Conservation (phyloP, 108 stramenopile genomes). For the Nitzschia palea region DNA sequence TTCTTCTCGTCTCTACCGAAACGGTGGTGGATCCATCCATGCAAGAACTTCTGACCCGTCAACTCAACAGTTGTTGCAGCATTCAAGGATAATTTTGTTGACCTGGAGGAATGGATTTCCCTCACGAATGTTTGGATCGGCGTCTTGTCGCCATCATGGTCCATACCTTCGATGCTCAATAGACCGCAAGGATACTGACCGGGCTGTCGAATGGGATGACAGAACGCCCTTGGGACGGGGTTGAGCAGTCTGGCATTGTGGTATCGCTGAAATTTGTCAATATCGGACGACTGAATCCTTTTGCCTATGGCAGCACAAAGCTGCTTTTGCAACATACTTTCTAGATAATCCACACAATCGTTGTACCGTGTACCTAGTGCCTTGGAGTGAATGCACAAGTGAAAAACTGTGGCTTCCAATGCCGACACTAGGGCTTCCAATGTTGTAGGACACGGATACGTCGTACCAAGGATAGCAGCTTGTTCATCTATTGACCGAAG, state of each 20-base stretch:
- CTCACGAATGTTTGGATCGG: conserved; percentile 55
- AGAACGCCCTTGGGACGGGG: conserved; percentile 59
- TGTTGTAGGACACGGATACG: conserved; percentile 13
- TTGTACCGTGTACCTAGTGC: conserved; percentile 12
- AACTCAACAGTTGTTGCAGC: conserved; percentile 52
- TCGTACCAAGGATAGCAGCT: conserved; percentile 8
- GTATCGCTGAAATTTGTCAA: conserved; percentile 63
- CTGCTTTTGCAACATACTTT: conserved; percentile 62
- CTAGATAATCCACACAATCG: conserved; percentile 47
- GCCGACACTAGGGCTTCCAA: conserved; percentile 23
- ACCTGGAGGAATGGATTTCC: conserved; percentile 3
- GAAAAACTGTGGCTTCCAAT: conserved; percentile 36
- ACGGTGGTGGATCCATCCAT: conserved; percentile 67
- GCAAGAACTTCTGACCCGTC: conserved; percentile 64
- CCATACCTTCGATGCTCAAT: conserved; percentile 39
- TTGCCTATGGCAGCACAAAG: conserved; percentile 77
- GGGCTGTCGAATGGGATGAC: conserved; percentile 64
- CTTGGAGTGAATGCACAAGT: conserved; percentile 28
- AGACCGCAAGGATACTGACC: conserved; percentile 66
- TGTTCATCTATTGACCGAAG: conserved; percentile 35
- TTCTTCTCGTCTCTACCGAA: conserved; percentile 21
- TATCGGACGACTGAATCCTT: conserved; percentile 44
- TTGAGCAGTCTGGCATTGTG: conserved; percentile 59
- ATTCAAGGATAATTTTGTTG: conserved; percentile 45
- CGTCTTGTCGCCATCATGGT: conserved; percentile 16